Conservation (phyloP, 371 early-diverging fungal genomes). For the Choanephora cucurbitarum region DNA sequence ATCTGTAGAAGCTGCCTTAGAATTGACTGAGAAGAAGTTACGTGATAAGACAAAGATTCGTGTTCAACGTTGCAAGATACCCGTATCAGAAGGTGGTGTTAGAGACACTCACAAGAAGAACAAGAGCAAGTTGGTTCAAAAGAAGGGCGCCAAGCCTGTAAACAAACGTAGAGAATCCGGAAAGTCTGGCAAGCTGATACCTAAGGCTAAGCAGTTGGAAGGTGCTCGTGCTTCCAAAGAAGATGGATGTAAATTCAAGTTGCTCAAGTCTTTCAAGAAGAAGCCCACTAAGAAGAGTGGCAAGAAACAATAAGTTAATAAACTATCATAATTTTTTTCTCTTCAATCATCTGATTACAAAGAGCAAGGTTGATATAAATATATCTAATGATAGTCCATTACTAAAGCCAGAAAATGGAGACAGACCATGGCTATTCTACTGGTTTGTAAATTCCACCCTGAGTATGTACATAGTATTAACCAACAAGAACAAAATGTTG, state of each 20-base stretch:
- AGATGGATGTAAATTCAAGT: slow-evolving; percentile 26
- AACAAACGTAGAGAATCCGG: slow-evolving; percentile 7
- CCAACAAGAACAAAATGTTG: too few relatives aligned
- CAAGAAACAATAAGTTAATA: slow-evolving; percentile 19
- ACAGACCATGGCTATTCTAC: too few relatives aligned
- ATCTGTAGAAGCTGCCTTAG: slow-evolving; percentile 77
- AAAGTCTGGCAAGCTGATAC: slow-evolving; percentile 46
- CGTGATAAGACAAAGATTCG: slow-evolving; percentile 60
- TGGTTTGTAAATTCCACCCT: too few relatives aligned
- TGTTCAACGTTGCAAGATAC: slow-evolving; percentile 60
- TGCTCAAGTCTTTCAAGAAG: slow-evolving; percentile 26
- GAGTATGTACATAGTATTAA: too few relatives aligned
- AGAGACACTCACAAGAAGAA: slow-evolving; percentile 30
- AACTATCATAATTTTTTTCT: too few relatives aligned
- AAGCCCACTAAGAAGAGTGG: slow-evolving; percentile 16
- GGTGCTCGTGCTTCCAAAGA: slow-evolving; percentile 64
- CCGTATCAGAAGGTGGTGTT: slow-evolving; percentile 46
- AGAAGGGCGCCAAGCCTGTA: slow-evolving; percentile 1
- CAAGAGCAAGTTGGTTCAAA: slow-evolving; percentile 13
- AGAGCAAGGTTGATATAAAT: too few relatives aligned
- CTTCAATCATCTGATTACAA: too few relatives aligned
- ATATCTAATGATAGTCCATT: too few relatives aligned
- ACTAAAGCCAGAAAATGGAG: too few relatives aligned
- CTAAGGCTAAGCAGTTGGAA: slow-evolving; percentile 51
- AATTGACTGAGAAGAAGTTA: slow-evolving; percentile 74